Conservation (phyloP, 768 basidiomycete species). For the Lepiota venenata region DNA sequence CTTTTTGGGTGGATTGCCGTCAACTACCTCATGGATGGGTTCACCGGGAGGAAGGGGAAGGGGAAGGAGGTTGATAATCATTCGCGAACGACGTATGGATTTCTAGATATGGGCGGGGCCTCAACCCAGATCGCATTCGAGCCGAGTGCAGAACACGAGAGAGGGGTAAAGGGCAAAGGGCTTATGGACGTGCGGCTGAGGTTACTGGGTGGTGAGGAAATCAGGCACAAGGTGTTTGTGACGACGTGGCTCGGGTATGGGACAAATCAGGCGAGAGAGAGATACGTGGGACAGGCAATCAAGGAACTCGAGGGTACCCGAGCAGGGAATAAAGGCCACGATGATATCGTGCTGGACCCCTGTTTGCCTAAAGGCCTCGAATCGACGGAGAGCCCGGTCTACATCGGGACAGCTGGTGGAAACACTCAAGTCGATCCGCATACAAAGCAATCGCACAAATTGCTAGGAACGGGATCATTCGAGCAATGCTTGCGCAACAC, state of each 20-base stretch:
- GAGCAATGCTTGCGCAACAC: conserved; percentile 74
- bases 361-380: conserved; percentile 81
- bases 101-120: too few species aligned
- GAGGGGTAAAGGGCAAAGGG: too few species aligned
- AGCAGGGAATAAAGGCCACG: conserved; percentile 22
- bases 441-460: conserved; percentile 48
- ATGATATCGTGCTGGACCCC: conserved; percentile 67
- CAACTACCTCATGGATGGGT: conserved; percentile 99
- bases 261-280: conserved; percentile 93
- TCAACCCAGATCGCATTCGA: too few species aligned
- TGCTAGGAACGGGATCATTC: conserved; percentile 90
- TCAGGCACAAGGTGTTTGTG: conserved; percentile 91
- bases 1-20: conserved; percentile 99
- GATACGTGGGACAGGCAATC: conserved; percentile 77
- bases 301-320: conserved; percentile 47
- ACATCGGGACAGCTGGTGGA: conserved; percentile 30
- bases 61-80: too few species aligned
- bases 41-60: conserved; percentile 38
- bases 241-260: conserved; percentile 99
- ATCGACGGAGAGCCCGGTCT: conserved; percentile 54
- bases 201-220: conserved; percentile 79
- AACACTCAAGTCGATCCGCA: conserved; percentile 24
- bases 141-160: too few species aligned
- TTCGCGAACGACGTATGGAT: too few species aligned
- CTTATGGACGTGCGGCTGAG: conserved; percentile 81